Conservation (phyloP, 176 grass and related monocot species). For the Saccharum officinarum region DNA sequence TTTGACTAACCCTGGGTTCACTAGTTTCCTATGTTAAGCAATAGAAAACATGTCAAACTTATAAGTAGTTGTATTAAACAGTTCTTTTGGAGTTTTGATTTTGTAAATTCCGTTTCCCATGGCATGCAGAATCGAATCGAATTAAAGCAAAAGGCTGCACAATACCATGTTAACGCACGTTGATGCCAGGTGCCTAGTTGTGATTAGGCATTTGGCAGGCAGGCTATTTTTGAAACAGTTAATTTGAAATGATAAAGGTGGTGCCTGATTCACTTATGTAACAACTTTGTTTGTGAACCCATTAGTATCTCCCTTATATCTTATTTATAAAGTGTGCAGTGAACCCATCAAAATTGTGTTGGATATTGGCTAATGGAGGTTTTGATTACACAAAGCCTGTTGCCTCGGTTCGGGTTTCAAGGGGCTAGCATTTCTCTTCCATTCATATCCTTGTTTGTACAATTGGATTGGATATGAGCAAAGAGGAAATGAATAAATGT, state of each 20-base stretch:
- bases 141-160: background rate
- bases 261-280: background rate
- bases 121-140: background rate
- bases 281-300: background rate
- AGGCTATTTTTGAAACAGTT: background rate
- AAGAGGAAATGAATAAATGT: background rate
- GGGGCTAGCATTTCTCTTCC: background rate
- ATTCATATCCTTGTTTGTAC: background rate
- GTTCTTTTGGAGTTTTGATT: background rate
- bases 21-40: background rate
- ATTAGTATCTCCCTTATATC: background rate
- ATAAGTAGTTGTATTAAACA: background rate
- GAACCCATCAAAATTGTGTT: background rate
- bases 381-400: background rate
- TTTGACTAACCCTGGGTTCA: background rate
- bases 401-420: background rate
- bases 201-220: background rate
- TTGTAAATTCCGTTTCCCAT: background rate
- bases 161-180: background rate
- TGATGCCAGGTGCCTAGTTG: background rate
- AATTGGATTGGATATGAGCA: background rate
- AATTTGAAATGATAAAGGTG: background rate
- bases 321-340: background rate
- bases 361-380: background rate
- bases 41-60: background rate